Conservation (phyloP, 1,284 basidiomycete genomes). For the Cryptococcus deneoformans region DNA sequence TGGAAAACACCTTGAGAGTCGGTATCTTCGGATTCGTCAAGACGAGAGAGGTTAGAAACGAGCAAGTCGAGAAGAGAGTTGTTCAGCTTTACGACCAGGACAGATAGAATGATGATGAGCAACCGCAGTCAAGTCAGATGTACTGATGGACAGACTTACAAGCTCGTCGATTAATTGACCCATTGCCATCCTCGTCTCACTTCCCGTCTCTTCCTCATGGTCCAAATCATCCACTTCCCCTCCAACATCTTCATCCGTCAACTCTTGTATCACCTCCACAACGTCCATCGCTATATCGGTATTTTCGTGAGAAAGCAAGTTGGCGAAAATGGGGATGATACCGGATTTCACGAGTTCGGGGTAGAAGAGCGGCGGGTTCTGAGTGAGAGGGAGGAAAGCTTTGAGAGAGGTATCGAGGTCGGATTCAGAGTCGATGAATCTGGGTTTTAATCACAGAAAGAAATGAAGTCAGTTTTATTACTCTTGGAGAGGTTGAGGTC, state of each 20-base stretch:
- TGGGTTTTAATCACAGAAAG: constrained; percentile 39
- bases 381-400: constrained; percentile 81
- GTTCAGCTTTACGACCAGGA: constrained; percentile 57
- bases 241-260: constrained; percentile 94
- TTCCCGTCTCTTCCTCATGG: constrained; percentile 56
- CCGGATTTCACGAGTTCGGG: constrained; percentile 81
- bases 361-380: constrained; percentile 78
- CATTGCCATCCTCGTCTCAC: constrained; percentile 52
- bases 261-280: constrained; percentile 85
- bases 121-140: not conserved
- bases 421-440: constrained; percentile 98
- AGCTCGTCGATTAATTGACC: constrained; percentile 69
- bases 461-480: not conserved
- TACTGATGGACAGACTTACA: constrained; percentile 54
- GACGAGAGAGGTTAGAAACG: constrained; percentile 78
- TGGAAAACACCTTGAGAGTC: constrained; percentile 89
- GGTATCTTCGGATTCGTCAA: constrained; percentile 73
- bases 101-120: not conserved
- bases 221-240: constrained; percentile 69
- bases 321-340: constrained; percentile 64
- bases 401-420: constrained; percentile 87
- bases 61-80: constrained; percentile 82
- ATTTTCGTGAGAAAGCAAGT: constrained; percentile 87
- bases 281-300: constrained; percentile 90
- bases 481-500: not conserved